phyloP scores from a whole-genome alignment of 257 asterid species.

The Marsdenia floribunda region DNA sequence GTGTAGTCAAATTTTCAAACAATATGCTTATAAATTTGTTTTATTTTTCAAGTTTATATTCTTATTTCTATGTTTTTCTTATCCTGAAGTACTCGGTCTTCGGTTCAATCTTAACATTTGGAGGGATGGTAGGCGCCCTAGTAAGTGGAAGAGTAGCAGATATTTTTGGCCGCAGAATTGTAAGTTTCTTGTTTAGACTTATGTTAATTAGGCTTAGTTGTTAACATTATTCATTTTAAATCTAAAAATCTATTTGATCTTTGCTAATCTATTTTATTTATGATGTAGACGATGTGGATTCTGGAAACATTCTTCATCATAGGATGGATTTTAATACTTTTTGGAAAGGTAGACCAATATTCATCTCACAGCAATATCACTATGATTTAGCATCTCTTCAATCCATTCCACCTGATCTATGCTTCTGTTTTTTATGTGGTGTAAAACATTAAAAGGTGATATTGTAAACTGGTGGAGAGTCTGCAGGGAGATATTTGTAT shows the following conservation, averaged over 20 bases:
- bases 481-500: neutral
- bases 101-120: slow-evolving; percentile 23
- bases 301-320: slow-evolving; percentile 17
- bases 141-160: slow-evolving; percentile 22
- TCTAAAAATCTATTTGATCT: neutral
- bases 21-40: neutral
- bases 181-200: slow-evolving; percentile 8
- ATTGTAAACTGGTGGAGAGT: neutral
- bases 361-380: neutral
- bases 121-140: slow-evolving; percentile 26
- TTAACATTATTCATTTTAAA: neutral
- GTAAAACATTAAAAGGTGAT: neutral
- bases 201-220: neutral
- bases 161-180: slow-evolving; percentile 23
- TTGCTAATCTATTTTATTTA: neutral
- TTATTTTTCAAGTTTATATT: neutral
- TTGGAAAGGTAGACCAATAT: slow-evolving; percentile 17
- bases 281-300: slow-evolving; percentile 24
- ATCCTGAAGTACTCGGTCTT: slow-evolving; percentile 19
- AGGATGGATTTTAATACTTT: slow-evolving; percentile 18
- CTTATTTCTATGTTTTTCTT: neutral
- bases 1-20: neutral
- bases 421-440: neutral
- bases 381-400: neutral
- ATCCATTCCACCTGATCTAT: neutral